Evolutionary conservation across 768 basidiomycete species (phyloP).

Genomic region (Russula vinacea): DNA sequence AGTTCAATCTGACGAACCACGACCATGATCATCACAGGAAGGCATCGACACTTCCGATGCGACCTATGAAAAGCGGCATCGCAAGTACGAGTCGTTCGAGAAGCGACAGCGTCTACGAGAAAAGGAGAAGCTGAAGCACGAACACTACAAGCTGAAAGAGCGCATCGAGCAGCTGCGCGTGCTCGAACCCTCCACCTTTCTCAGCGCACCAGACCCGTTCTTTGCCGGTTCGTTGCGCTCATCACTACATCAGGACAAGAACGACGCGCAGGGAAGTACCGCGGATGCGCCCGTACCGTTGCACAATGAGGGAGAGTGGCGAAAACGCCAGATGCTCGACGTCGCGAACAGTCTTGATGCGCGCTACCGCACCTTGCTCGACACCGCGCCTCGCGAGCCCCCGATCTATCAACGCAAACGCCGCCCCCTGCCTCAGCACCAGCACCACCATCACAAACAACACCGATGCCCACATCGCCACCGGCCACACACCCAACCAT

Average conservation of each 20-base stretch:
- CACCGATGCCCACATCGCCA: background rate
- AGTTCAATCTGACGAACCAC: slow-evolving; percentile 21
- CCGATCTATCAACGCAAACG: slow-evolving; percentile 13
- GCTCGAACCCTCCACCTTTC: slow-evolving; percentile 71
- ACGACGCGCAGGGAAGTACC: background rate
- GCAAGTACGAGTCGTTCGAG: slow-evolving; percentile 83
- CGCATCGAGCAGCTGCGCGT: slow-evolving; percentile 77
- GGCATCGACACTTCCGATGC: slow-evolving; percentile 72
- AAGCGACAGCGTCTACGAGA: slow-evolving; percentile 81
- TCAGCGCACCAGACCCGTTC: slow-evolving; percentile 54
- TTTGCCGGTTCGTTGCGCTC: slow-evolving; percentile 44
- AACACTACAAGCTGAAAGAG: slow-evolving; percentile 88
- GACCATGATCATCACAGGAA: slow-evolving; percentile 39
- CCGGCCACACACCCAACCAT: background rate
- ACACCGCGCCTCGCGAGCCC: slow-evolving; percentile 45
- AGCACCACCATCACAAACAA: background rate
- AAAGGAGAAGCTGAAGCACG: slow-evolving; percentile 88
- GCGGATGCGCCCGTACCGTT: slow-evolving; percentile 29
- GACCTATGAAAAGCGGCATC: slow-evolving; percentile 76
- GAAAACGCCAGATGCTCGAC: slow-evolving; percentile 70
- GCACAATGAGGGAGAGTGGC: slow-evolving; percentile 65
- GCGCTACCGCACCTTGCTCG: slow-evolving; percentile 71
- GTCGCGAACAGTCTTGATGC: slow-evolving; percentile 63
- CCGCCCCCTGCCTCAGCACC: background rate
- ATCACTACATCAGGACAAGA: slow-evolving; percentile 39